Percentiles rank a stretch among this genome's conserved stretches.
These are phyloP conservation scores for Arthrobotrys sphaeroides DNA, from an alignment of 2,329 filamentous ascomycete genomes.

Conservation along the genomic window DNA sequence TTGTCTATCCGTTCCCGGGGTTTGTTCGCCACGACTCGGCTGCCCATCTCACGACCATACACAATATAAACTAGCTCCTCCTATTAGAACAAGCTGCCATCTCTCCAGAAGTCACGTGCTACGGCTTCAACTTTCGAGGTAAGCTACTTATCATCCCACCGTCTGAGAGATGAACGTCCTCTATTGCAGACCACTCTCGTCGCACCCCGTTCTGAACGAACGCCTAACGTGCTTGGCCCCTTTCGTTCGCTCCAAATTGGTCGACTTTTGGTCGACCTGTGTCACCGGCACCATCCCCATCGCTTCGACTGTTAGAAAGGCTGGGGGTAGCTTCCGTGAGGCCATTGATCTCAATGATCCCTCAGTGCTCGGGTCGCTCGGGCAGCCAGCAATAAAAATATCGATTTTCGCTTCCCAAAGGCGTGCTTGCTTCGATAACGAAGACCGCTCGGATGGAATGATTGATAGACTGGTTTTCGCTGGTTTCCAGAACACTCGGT, in stretches of 20 bases:
- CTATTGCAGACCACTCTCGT: not conserved
- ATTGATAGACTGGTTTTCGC: not conserved
- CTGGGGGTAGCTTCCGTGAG: not conserved
- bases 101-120: constrained; percentile 18
- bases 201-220: not conserved
- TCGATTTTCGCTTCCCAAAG: not conserved
- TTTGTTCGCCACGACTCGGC: constrained; percentile 3
- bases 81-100: not conserved
- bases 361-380: not conserved
- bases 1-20: not conserved
- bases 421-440: not conserved
- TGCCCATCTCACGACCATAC: constrained; percentile 12
- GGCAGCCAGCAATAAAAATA: not conserved
- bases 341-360: not conserved
- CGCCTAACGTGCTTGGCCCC: not conserved
- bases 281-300: not conserved
- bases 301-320: not conserved
- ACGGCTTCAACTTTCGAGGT: not conserved
- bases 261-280: not conserved
- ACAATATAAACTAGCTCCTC: not conserved
- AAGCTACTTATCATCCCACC: not conserved
- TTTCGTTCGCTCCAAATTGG: not conserved
- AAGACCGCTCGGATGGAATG: constrained; percentile 5
- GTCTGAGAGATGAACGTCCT: not conserved
- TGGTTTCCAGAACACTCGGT: not conserved